phyloP scores from a whole-genome alignment of 257 asterid genomes.

The Primulina huaijiensis region DNA sequence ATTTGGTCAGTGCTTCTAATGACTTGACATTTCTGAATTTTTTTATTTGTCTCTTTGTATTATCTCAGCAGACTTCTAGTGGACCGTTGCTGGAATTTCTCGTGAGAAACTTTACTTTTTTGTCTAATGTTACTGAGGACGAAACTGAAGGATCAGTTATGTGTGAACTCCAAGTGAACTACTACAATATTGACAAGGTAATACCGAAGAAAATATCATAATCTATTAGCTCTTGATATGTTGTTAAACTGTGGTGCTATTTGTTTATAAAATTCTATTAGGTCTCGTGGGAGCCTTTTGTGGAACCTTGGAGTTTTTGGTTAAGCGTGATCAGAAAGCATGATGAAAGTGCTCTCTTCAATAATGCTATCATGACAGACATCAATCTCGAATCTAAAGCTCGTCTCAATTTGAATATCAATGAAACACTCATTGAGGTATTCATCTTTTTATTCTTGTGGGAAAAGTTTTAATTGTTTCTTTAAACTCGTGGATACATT shows the following conservation, averaged over 20 bases:
- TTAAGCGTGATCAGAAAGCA: constrained; percentile 53
- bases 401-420: constrained; percentile 76
- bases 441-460: constrained; percentile 7
- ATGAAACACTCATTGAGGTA: constrained; percentile 89
- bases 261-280: constrained; percentile 31
- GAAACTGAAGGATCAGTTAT: constrained; percentile 53
- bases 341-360: constrained; percentile 61
- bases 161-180: constrained; percentile 81
- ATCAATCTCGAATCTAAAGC: constrained; percentile 59
- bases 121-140: constrained; percentile 40
- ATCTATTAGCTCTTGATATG: constrained; percentile 22
- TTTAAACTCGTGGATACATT: constrained; percentile 3
- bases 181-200: constrained; percentile 91
- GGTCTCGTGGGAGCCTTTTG: constrained; percentile 93
- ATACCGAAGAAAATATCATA: constrained; percentile 17
- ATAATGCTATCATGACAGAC: constrained; percentile 54
- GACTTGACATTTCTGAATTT: constrained; percentile 19
- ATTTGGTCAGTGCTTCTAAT: constrained; percentile 13
- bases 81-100: constrained; percentile 83
- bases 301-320: constrained; percentile 85
- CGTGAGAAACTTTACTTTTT: constrained; percentile 43
- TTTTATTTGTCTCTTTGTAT: constrained; percentile 21
- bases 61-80: constrained; percentile 59
- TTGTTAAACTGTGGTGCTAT: constrained; percentile 19
- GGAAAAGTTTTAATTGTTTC: constrained; percentile 12